Evolutionary conservation across 2,329 filamentous ascomycete genomes (phyloP), one percentile per base, ranked within the genome.

Genomic region (Eutypa lata): DNA sequence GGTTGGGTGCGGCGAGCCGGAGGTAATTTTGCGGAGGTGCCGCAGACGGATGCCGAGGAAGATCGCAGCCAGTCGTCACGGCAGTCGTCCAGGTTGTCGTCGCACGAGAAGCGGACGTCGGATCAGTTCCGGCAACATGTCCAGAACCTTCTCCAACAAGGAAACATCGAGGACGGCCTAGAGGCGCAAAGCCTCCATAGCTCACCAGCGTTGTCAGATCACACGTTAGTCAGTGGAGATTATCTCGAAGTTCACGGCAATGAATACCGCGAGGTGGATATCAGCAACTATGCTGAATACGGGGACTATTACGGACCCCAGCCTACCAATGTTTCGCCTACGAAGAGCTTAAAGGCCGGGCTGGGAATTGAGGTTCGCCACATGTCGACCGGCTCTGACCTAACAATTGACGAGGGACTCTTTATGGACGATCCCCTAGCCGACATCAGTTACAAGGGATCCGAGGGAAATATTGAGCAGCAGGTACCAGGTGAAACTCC

Each of bases 131-230:
- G 56, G 14, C 55, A 47, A 11, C 57, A 55, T 16, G 57, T 66
- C 18, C 61, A 56, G 21, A 50, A 64, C 26, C 50, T 62, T 2
- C 28, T 62, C n/a, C 56, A 45, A 31, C 59, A 62, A 19, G 49
- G 45, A 54, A 14, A 48, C 14, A 48, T 52, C 2, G 53, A 57
- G 2, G 24, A 45, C 3, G 43, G 21, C 13, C 38, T 51, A 16
- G 50, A 11, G 16, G 18, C n/a, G 6, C 11, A 42, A 11, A 57
- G 53, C 38, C 31, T 52, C 14, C 52, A 52, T 7, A 55, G 44
- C 43, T 65, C 64, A 1, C 61, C 63, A 3, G 59, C 57, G 26
- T 55, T 61, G 19, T 63, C 64, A 13, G 61, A 65, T 11, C 53
- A 47, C 33, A 60, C 62, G 2, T 52, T 64, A 22, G 42, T 60